Percentiles rank a stretch among this genome's conserved stretches.
Conservation (phyloP, 2,329 filamentous ascomycete genomes). For the Fusarium penzigii region DNA sequence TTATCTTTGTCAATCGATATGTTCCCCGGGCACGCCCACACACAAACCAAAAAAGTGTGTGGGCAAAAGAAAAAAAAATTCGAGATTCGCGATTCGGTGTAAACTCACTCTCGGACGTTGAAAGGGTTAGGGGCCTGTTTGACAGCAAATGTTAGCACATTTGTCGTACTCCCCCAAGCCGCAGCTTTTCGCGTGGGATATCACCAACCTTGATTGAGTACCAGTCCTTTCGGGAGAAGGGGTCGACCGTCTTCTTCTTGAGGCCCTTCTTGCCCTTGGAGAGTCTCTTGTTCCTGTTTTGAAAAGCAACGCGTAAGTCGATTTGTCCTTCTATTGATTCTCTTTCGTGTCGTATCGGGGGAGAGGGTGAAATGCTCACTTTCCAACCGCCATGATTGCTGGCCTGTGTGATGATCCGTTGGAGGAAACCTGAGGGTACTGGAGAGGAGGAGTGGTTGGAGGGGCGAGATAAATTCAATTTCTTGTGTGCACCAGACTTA, state of each 20-base stretch:
- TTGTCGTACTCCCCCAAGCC: no score
- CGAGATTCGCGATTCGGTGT: slow-evolving; percentile 21
- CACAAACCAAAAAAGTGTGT: no score
- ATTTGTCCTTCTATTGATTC: background rate
- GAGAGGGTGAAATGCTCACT: slow-evolving; percentile 43
- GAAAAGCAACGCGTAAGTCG: slow-evolving; percentile 24
- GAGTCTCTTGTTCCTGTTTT: slow-evolving; percentile 94
- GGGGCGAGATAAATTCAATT: slow-evolving; percentile 43
- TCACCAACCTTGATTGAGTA: slow-evolving; percentile 84
- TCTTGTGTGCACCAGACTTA: slow-evolving; percentile 41
- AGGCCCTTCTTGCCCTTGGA: slow-evolving; percentile 99
- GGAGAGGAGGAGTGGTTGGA: slow-evolving; percentile 39
- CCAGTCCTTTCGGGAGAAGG: slow-evolving; percentile 99
- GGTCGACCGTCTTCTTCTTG: slow-evolving; percentile 98
- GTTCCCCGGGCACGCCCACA: background rate
- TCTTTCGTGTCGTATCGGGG: background rate
- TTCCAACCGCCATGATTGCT: slow-evolving; percentile 63
- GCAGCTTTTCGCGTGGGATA: background rate
- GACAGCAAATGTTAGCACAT: no score
- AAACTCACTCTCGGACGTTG: slow-evolving; percentile 89
- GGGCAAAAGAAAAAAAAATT: slow-evolving; percentile 4
- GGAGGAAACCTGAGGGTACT: slow-evolving; percentile 46
- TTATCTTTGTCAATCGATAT: slow-evolving; percentile 19
- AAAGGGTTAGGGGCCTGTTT: slow-evolving; percentile 87
- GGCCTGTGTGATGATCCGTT: slow-evolving; percentile 46